Evolutionary conservation across 208 protist genomes (phyloP).

Genomic region (Acanthamoeba culbertsoni): DNA sequence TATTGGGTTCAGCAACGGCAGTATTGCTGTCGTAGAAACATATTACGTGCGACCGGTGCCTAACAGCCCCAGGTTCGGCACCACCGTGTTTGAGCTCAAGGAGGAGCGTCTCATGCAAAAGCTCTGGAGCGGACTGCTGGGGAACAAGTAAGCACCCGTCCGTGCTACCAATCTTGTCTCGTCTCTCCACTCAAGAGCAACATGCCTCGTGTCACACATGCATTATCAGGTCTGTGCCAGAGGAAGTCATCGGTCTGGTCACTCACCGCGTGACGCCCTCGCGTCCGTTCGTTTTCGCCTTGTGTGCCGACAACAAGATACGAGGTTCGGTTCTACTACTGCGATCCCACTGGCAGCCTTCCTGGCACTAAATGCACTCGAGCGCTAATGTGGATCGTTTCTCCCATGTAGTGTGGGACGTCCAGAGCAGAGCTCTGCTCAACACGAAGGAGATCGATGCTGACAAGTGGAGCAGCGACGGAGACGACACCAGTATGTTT

Average conservation of each 20-base stretch:
- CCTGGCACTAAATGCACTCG: too few species aligned
- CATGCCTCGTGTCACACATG: too few species aligned
- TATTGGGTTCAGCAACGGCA: constrained; percentile 47
- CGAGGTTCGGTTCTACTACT: constrained; percentile 21
- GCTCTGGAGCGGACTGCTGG: constrained; percentile 25
- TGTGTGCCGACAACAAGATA: constrained; percentile 59
- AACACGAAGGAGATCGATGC: constrained; percentile 55
- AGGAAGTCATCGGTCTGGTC: constrained; percentile 17
- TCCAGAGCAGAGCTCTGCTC: constrained; percentile 2
- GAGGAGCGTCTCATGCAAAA: constrained; percentile 9
- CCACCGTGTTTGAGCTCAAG: constrained; percentile 34
- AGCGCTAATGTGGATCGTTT: not conserved
- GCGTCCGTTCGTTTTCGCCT: not conserved
- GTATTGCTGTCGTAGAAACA: not conserved
- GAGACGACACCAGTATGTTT: constrained; percentile 5
- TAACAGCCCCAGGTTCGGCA: not conserved
- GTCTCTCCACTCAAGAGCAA: too few species aligned
- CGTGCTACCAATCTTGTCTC: too few species aligned
- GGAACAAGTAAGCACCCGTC: not conserved
- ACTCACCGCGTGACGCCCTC: constrained; percentile 14
- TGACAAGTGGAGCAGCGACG: constrained; percentile 27
- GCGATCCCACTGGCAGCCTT: too few species aligned
- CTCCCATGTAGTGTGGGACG: constrained; percentile 26
- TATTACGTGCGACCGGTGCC: not conserved
- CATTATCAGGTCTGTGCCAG: not conserved